Evolutionary conservation across 2,329 filamentous ascomycete species (phyloP), one percentile per base, ranked within the genome.

Genomic region (Aspergillus viridinutans): DNA sequence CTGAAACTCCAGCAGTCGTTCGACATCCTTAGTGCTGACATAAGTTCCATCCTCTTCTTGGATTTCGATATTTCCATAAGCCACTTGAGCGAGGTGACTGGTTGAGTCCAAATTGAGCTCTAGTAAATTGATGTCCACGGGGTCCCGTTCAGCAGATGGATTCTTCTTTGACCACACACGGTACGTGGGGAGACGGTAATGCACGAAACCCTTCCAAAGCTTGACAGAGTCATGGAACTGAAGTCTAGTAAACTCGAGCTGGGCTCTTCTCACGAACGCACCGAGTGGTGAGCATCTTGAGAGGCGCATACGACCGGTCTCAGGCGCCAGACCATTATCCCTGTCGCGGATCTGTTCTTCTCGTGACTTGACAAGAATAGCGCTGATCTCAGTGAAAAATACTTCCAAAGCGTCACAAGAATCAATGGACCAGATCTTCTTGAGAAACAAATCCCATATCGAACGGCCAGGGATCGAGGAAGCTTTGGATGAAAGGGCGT

Each of bases 371-470:
- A 79, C 80, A 50, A 94, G 73, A 32, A 90, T 74, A 25, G 74
- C 72, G 4, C 78, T 74, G 17, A 89, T 79, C 23, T 77, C 77
- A 29, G 83, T 81, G 68, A 96, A 90, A 71, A 96, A 93, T 1
- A 80, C 78, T 67, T 92, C 85, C n/a, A 97, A 76, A 0, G 86
- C 84, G 74, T 97, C 85, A 10, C 95, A 82, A 21, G 89, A 93
- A 68, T 92, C 86, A 62, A 97, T 85, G 17, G 82, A 81, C 93
- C 94, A 97, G 25, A 97, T 78, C 61, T 86, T 88, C 55, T 85
- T 83, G 12, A 97, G 81, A 56, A 97, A 90, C 2, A 89, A 78
- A 69, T 97, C 92, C 85, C 92, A 94, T n/a, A 97, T 76, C n/a
- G 84, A 88, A 50, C 89, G 83, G 2, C 91, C 91, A 0, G 91